Base-by-base conservation (phyloP, 2,329 filamentous ascomycete species). In the Botryosphaeria agaves region DNA sequence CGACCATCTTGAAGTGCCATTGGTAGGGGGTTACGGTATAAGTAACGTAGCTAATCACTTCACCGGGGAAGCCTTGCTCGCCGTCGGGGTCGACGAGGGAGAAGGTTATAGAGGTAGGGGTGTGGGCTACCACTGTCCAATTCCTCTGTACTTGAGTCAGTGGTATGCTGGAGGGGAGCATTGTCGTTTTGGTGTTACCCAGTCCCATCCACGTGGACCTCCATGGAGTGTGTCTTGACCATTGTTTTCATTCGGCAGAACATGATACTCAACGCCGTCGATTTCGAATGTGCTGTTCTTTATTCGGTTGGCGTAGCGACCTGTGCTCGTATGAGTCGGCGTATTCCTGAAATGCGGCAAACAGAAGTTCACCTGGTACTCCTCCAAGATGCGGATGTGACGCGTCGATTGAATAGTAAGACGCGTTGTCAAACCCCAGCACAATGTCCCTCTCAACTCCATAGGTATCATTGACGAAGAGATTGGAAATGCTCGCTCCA, bases 221-320 rank as follows among this genome's bases (percentile, higher is more conserved):
- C 76, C 76, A 47, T 82, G 77, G 23, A 82, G 59, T 5, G 73
- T 78, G 53, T 80, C 57, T 11, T 38, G 44, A 32, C 45, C 43
- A 25, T 76, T 41, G 34, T 56, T 51, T 44, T 57, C 76, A 49
- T 82, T 82, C 29, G 73, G 57, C 21, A 56, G 43, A 32, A 78
- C 55, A 36, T 74, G 52, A 50, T 69, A 80, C 3, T 51, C 56
- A 32, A 56, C 52, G 31, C 72, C 75, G 40, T 80, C 76, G 34
- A 82, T 69, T 35, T 57, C 62, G 44, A 82, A 82, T 5, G 66
- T 75, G 51, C 69, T 74, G 59, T 84, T 83, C 61, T 71, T 72
- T 60, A 84, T 84, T 39, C 79, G 73, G 52, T 85, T 85, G 34
- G 79, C 79, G 48, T 85, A 85, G 32, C 79, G 72, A 28, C 53